A percentile compares a stretch with the other conserved stretches of the same genome.
Evolutionary conservation across 768 basidiomycete genomes (phyloP).

Genomic region (Panus rudis): DNA sequence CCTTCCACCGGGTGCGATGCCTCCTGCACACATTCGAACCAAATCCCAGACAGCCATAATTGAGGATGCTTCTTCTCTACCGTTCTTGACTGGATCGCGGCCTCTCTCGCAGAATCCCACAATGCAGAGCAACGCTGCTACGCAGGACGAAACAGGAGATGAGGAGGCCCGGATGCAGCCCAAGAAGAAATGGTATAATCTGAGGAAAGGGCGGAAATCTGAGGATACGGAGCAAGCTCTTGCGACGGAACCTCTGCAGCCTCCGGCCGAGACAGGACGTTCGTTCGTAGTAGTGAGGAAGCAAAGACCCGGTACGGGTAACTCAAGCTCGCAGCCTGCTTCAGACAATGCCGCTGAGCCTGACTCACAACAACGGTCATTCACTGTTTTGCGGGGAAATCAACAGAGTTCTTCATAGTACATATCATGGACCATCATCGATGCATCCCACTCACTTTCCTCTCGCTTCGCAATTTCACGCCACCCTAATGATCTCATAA

Average conservation of each 20-base stretch:
- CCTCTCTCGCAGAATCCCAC: not conserved
- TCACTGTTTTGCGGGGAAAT: constrained; percentile 22
- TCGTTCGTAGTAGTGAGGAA: constrained; percentile 30
- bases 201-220: constrained; percentile 51
- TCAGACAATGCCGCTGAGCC: constrained; percentile 7
- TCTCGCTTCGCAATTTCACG: constrained; percentile 1
- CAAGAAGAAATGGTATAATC: constrained; percentile 63
- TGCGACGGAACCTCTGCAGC: constrained; percentile 6
- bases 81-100: not conserved
- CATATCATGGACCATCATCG: constrained; percentile 2
- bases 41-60: constrained; percentile 82
- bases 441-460: not conserved
- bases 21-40: constrained; percentile 60
- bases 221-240: constrained; percentile 45
- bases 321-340: constrained; percentile 4
- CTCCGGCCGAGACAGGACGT: constrained; percentile 15
- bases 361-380: constrained; percentile 14
- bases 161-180: constrained; percentile 29
- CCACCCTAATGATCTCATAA: not conserved
- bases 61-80: constrained; percentile 31
- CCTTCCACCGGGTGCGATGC: constrained; percentile 56
- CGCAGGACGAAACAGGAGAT: constrained; percentile 29
- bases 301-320: constrained; percentile 14
- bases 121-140: not conserved
- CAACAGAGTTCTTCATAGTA: constrained; percentile 15